Conservation (phyloP, 768 basidiomycete genomes). For the Neoboletus magnificus region DNA sequence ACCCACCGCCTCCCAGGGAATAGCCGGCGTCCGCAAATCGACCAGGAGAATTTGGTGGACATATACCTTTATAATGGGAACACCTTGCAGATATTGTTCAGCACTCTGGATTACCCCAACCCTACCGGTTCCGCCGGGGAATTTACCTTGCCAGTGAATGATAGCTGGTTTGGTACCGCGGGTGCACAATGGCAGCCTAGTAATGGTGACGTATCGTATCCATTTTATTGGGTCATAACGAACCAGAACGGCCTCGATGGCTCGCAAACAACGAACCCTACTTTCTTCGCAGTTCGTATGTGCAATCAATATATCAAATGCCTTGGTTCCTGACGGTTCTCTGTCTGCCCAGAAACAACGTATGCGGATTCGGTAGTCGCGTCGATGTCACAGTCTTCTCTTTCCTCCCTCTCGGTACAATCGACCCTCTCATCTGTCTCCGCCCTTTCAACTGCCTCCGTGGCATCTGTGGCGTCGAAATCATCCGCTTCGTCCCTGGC, state of each 20-base stretch:
- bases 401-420: constrained; percentile 34
- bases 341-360: constrained; percentile 58
- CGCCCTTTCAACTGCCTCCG: constrained; percentile 37
- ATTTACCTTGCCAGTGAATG: constrained; percentile 57
- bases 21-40: constrained; percentile 61
- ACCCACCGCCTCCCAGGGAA: constrained; percentile 55
- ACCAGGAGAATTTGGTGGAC: constrained; percentile 62
- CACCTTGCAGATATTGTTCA: constrained; percentile 47
- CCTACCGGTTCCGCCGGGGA: constrained; percentile 55
- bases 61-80: constrained; percentile 78
- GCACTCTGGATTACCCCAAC: constrained; percentile 45
- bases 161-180: constrained; percentile 66
- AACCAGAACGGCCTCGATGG: constrained; percentile 55
- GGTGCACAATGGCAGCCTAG: constrained; percentile 48
- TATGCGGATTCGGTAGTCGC: constrained; percentile 63
- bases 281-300: constrained; percentile 79
- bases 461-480: constrained; percentile 36
- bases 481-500: constrained; percentile 32
- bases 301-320: constrained; percentile 24
- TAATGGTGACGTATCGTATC: constrained; percentile 50
- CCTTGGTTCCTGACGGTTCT: constrained; percentile 7
- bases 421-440: constrained; percentile 28
- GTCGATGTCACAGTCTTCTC: constrained; percentile 44
- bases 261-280: constrained; percentile 61
- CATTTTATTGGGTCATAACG: constrained; percentile 79